Evolutionary conservation across 169 alveolate species (phyloP), one percentile per base, ranked within the genome.

Genomic region (Eimeria maxima): DNA sequence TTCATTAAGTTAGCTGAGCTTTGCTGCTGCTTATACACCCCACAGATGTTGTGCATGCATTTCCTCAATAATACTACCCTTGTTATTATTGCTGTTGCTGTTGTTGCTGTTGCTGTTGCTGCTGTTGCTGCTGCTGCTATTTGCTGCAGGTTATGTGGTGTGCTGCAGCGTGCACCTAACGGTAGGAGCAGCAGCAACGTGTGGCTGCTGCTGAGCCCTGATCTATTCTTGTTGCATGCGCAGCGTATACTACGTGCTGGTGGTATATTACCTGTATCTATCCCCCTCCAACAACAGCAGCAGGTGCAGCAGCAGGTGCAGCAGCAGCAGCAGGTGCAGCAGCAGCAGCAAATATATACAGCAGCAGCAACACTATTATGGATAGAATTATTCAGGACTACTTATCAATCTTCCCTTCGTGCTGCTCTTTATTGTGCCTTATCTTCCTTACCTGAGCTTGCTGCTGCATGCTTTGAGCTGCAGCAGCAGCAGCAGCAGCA

Each of bases 401-500:
- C 80, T 8, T 84, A 84, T 60, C 93, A 84, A 63, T 84, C 93
- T 0, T 57, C 93, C 18, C 60, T 84, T 7, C 53, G 93, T 5
- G 93, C 93, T 13, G 93, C 65, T 4, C 24, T 84, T 24, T 33
- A 60, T 47, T 13, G 38, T 7, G 93, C 93, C 3, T 18, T 84
- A 0, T 78, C 55, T 20, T 78, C 93, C 27, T 16, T 84, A 22
- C 93, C 93, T 3, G 93, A 84, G 80, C 60, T 84, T 7, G 93
- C 93, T 84, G 93, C 93, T 84, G 93, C 93, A 2, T 84, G 93
- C 93, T 84, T 84, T 45, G 93, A 57, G 78, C 93, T 84, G 78
- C 93, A 84, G 93, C 93, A 84, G 93, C 93, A 84, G 76, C 93
- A 84, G 76, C 93, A 84, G 93, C 90, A 80, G 90, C 90, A 80